Evolutionary conservation across 2,329 filamentous ascomycete species (phyloP).

Genomic region (Epichloe scottii): DNA sequence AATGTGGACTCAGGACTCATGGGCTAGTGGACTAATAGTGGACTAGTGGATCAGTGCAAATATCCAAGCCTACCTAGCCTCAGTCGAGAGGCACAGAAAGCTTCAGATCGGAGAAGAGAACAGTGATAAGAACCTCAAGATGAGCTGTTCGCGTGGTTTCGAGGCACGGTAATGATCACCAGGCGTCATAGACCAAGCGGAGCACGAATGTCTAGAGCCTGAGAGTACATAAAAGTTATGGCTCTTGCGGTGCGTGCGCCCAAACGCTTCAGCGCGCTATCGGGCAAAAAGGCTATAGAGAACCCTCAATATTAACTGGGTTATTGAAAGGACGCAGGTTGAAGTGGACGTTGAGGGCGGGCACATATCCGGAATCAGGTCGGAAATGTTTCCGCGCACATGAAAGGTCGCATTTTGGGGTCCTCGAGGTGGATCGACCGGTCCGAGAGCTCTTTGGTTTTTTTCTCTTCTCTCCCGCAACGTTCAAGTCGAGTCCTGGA

Average conservation of each 20-base stretch:
- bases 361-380: not conserved
- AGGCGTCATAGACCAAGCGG: slow-evolving; percentile 5
- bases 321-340: not conserved
- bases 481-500: not conserved
- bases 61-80: not conserved
- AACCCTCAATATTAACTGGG: not conserved
- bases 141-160: slow-evolving; percentile 4
- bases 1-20: not conserved
- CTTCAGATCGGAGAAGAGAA: slow-evolving; percentile 5
- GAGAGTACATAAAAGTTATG: too few species aligned
- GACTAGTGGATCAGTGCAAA: not conserved
- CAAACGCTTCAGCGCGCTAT: not conserved
- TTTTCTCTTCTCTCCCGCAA: not conserved
- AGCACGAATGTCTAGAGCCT: not conserved
- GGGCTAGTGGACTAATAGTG: not conserved
- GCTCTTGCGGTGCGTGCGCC: not conserved
- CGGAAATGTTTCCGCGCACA: slow-evolving; percentile 6
- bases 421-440: slow-evolving; percentile 2
- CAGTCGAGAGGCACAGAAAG: not conserved
- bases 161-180: slow-evolving; percentile 4
- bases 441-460: not conserved
- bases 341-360: slow-evolving; percentile 2
- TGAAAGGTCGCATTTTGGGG: slow-evolving; percentile 5
- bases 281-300: slow-evolving; percentile 2
- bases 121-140: not conserved